Evolutionary conservation across 495 filamentous ascomycete species (phyloP).

Genomic region (Staphylotrichum longicolle): DNA sequence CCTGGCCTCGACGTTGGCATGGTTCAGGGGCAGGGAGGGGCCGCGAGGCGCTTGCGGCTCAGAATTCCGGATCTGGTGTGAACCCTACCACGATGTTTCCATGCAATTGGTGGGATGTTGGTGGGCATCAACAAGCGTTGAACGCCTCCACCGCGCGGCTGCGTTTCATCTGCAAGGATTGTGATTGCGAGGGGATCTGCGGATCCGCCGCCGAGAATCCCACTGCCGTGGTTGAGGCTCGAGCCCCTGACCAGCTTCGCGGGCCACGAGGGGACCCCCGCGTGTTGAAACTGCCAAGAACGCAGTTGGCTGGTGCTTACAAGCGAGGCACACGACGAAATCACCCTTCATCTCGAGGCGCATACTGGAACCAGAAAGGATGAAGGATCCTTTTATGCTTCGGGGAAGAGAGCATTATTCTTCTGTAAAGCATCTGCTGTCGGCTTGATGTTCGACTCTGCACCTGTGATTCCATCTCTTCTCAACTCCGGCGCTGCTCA

Average conservation of each 20-base stretch:
- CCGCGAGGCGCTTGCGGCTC: slow-evolving; percentile 1
- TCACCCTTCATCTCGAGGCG: slow-evolving; percentile 2
- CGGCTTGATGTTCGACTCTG: too few species aligned
- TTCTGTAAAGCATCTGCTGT: too few species aligned
- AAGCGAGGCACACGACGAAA: not conserved
- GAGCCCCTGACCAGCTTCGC: not conserved
- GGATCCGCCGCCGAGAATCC: not conserved
- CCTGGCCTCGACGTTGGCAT: not conserved
- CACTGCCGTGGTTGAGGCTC: not conserved
- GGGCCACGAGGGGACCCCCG: not conserved
- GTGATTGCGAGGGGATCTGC: slow-evolving; percentile 6
- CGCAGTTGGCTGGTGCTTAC: not conserved
- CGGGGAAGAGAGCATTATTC: too few species aligned
- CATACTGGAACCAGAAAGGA: not conserved
- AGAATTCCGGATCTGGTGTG: not conserved
- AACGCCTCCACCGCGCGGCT: not conserved
- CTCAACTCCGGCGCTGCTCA: too few species aligned
- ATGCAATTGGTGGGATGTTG: not conserved
- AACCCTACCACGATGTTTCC: not conserved
- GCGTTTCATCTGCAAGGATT: not conserved
- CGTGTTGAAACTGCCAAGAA: slow-evolving; percentile 4
- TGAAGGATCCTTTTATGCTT: too few species aligned
- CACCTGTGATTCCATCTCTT: too few species aligned
- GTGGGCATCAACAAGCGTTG: not conserved
- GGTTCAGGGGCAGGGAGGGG: not conserved